Conservation (phyloP, 2,329 filamentous ascomycete species). For the Stachybotrys chartarum region DNA sequence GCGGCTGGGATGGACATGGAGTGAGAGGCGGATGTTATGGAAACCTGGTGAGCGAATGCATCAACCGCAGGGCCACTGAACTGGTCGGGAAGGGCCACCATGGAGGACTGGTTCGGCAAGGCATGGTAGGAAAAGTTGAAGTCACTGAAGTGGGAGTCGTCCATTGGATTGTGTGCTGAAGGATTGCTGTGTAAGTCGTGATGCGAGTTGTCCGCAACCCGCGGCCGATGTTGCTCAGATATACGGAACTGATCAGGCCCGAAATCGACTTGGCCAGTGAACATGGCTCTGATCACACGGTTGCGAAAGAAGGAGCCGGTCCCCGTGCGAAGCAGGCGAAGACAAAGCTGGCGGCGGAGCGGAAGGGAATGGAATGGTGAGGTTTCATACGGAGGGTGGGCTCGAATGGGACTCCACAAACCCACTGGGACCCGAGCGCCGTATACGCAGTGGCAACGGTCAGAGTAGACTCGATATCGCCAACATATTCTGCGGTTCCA, state of each 20-base stretch:
- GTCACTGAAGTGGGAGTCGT: slow-evolving; percentile 42
- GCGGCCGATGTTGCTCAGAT: neutral
- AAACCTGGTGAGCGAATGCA: slow-evolving; percentile 25
- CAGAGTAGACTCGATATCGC: neutral
- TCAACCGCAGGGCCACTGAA: slow-evolving; percentile 22
- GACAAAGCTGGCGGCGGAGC: neutral
- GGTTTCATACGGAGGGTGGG: neutral
- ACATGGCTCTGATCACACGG: neutral
- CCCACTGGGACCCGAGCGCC: neutral
- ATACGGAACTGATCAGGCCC: neutral
- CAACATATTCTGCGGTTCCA: neutral
- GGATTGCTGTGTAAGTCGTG: neutral
- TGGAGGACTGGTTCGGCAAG: slow-evolving; percentile 32
- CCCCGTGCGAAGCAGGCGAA: neutral
- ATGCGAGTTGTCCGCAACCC: neutral
- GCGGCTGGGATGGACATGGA: slow-evolving; percentile 10
- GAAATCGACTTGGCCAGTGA: neutral
- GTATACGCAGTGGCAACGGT: neutral
- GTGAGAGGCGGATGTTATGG: slow-evolving; percentile 6
- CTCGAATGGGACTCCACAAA: neutral
- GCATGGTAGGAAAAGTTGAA: slow-evolving; percentile 44
- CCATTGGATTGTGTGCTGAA: slow-evolving; percentile 25
- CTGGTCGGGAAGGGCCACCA: slow-evolving; percentile 27
- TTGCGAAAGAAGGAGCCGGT: neutral
- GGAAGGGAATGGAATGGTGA: neutral